Conservation (phyloP, 2,329 filamentous ascomycete species). For the Orbilia ellipsospora region DNA sequence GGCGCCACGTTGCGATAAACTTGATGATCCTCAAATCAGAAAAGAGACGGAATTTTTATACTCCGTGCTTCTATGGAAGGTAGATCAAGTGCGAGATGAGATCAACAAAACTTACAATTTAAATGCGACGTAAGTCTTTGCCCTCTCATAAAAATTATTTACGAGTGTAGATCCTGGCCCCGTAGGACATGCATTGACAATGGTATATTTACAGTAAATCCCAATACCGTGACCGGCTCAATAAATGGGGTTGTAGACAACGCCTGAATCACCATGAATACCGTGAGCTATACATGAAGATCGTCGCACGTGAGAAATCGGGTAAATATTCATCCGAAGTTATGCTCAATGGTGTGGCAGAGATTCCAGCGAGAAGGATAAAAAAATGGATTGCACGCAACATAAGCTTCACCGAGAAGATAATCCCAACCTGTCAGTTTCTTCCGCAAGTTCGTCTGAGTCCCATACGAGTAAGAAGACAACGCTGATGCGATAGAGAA, state of each 20-base stretch:
- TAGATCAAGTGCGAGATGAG: background rate
- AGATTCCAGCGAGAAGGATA: background rate
- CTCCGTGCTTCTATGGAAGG: background rate
- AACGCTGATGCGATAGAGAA: background rate
- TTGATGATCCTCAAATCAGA: too few relatives aligned
- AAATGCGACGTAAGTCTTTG: background rate
- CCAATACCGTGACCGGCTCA: slow-evolving; percentile 11
- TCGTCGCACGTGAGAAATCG: background rate
- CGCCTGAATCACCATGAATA: background rate
- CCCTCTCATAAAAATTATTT: too few relatives aligned
- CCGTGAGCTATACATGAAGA: background rate
- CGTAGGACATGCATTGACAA: background rate
- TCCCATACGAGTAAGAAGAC: background rate
- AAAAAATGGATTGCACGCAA: slow-evolving; percentile 18
- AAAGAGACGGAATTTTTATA: too few relatives aligned
- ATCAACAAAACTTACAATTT: background rate
- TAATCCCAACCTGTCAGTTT: slow-evolving; percentile 8
- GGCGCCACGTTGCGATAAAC: too few relatives aligned
- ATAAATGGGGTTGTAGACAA: slow-evolving; percentile 24
- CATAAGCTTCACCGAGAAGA: slow-evolving; percentile 17
- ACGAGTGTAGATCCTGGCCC: too few relatives aligned
- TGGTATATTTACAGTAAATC: background rate
- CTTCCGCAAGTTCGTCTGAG: background rate
- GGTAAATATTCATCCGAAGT: slow-evolving; percentile 6
- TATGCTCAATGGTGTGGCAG: slow-evolving; percentile 3